Percentiles rank a stretch among this genome's conserved stretches.
phyloP scores from a whole-genome alignment of 768 basidiomycete genomes.

The Pulveroboletus ravenelii region DNA sequence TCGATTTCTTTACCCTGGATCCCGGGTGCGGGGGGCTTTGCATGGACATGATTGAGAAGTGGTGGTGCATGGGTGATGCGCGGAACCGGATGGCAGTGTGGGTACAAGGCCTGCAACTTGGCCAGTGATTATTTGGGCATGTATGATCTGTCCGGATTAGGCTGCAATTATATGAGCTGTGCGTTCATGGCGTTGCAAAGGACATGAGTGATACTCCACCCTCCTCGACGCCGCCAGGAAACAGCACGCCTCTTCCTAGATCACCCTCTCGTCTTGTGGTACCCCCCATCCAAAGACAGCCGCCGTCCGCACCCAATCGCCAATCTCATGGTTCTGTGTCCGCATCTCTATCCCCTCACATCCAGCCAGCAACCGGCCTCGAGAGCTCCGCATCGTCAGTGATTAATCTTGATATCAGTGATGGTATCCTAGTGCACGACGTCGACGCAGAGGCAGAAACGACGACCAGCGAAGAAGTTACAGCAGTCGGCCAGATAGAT shows the following conservation, averaged over 20 bases:
- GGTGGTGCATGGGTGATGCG: conserved; percentile 82
- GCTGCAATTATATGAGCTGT: neutral
- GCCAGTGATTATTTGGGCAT: conserved; percentile 12
- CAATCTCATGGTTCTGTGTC: conserved; percentile 44
- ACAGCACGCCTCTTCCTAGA: conserved; percentile 32
- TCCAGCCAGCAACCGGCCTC: conserved; percentile 35
- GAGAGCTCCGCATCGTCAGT: conserved; percentile 72
- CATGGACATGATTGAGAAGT: conserved; percentile 70
- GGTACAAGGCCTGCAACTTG: conserved; percentile 58
- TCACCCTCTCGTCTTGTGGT: conserved; percentile 54
- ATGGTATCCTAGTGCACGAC: conserved; percentile 70
- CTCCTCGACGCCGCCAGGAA: conserved; percentile 34
- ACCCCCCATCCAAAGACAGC: conserved; percentile 46
- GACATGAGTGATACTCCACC: conserved; percentile 27
- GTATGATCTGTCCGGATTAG: conserved; percentile 7
- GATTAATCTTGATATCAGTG: conserved; percentile 58
- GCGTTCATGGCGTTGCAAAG: conserved; percentile 4
- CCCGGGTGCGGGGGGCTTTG: conserved; percentile 21
- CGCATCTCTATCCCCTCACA: conserved; percentile 19
- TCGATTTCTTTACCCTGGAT: conserved; percentile 63
- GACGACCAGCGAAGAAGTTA: conserved; percentile 49
- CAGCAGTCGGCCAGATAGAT: conserved; percentile 42
- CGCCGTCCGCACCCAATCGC: conserved; percentile 53
- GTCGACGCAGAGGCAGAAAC: conserved; percentile 58
- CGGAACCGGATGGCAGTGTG: conserved; percentile 67